phyloP scores from a whole-genome alignment of 371 early-diverging fungal genomes.

The Mortierella polycephala region DNA sequence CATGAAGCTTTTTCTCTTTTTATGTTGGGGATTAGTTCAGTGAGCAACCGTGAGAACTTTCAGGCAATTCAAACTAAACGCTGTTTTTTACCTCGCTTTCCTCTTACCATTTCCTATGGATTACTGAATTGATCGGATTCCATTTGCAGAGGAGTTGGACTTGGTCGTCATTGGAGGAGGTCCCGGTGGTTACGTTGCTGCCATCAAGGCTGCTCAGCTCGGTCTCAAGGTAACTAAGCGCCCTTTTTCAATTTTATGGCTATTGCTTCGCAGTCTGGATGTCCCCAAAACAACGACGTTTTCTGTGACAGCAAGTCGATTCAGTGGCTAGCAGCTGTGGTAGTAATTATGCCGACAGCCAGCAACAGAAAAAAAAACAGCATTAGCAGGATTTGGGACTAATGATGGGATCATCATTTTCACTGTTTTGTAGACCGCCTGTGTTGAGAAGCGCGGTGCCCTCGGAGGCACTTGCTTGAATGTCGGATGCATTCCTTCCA shows the following conservation, averaged over 20 bases:
- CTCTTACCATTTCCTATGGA: background rate
- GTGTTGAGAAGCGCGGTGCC: constrained; percentile 96
- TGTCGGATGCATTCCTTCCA: constrained; percentile 99
- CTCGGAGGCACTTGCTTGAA: constrained; percentile 99
- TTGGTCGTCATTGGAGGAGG: constrained; percentile 95
- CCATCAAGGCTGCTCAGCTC: constrained; percentile 98
- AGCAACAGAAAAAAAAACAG: background rate
- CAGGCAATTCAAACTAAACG: constrained; percentile 7
- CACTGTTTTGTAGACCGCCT: constrained; percentile 79
- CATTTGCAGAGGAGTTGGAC: constrained; percentile 72
- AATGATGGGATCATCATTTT: background rate
- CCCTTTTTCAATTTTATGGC: background rate
- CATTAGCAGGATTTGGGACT: background rate
- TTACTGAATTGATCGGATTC: background rate
- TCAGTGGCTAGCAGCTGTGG: background rate
- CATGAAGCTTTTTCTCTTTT: background rate
- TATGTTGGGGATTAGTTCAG: constrained; percentile 2
- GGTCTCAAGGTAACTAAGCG: constrained; percentile 85
- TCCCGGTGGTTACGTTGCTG: constrained; percentile 98
- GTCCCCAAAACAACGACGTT: background rate
- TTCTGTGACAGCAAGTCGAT: background rate
- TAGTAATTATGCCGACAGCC: background rate
- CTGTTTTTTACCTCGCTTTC: background rate
- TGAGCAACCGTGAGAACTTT: constrained; percentile 47
- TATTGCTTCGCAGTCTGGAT: background rate